Evolutionary conservation across 306 rosid species (phyloP), one percentile per base, ranked within the genome.

Genomic region (Corylus heterophylla): DNA sequence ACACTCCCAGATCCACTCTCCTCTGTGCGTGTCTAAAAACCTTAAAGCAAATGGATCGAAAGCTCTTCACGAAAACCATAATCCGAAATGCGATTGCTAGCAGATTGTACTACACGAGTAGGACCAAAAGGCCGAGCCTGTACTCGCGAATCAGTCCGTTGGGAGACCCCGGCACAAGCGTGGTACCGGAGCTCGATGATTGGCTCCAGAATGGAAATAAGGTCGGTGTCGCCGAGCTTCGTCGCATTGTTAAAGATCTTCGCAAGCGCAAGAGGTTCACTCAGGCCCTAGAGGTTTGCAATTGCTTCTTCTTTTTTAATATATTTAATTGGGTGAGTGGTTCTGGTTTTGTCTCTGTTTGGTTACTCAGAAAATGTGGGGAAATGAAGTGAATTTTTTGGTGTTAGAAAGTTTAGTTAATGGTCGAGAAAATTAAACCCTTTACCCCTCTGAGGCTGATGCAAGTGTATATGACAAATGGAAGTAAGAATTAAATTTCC

Each of bases 151-250:
- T 94, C 67, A 94, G 97, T 48, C 97, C 97, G 12, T 89, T 94
- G 6, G 97, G 98, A 27, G 72, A 59, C 20, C 88, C 88, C 3
- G 77, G 18, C 75, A 56, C 85, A 0, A 89, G 88, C 71, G 77
- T 91, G 25, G 86, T 31, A 18, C 83, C 89, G 2, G 90, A 80
- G 81, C 97, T 94, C 82, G 94, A 94, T 39, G 88, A 88, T 76
- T 92, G 97, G 98, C 80, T 92, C 25, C 84, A 63, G 59, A 86
- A 86, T n/a, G 95, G 97, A 0, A 88, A 92, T 73, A 94, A 86
- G 66, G 80, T 92, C 47, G 73, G 87, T 2, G 82, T 92, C 75
- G 92, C 78, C 4, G 94, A 92, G 84, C 97, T 92, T 83, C 91
- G 88, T 76, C 93, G 95, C 70, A 88, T 94, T 78, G 39, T 94